Evolutionary conservation across 2,329 filamentous ascomycete genomes (phyloP), one percentile per base, ranked within the genome.

Genomic region (Keithomyces neogunnii): DNA sequence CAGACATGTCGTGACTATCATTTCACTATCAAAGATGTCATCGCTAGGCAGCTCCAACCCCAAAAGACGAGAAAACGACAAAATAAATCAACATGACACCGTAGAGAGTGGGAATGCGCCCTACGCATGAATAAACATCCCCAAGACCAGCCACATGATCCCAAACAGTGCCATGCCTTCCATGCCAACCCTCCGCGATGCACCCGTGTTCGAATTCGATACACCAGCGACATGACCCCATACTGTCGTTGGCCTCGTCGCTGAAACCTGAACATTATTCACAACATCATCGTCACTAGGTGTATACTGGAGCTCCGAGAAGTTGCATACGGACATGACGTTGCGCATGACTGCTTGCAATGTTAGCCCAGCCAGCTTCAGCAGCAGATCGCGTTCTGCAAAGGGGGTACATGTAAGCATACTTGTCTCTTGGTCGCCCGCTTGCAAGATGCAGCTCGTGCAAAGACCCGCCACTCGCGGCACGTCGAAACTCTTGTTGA

Each of bases 401-500:
- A 19, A 19, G 19, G 19, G 19, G 19, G 19, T 19, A 19, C 19
- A 19, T 19, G 19, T 19, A 19, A 19, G 19, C 67, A 57, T 55
- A 70, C 69, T 64, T 32, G 62, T 67, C 9, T 63, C 57, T 29
- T 55, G 50, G 51, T 67, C 59, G 0, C 63, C 63, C 19, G 62
- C 58, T 52, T 63, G 56, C 4, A 56, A 50, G 36, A 73, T 67
- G 52, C 70, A 73, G 49, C 68, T 67, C 19, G 69, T 61, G 40
- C 70, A 73, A 7, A 71, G 56, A 1, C 62, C 68, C 5, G 67
- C 65, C n/a, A 73, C 55, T 38, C 59, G 54, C 35, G 64, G 59
- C 10, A 73, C 70, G 45, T 73, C 60, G 48, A 73, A 72, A 55
- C 70, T 72, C 49, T 59, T 56, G 48, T 72, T 71, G 6, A 55